phyloP scores from a whole-genome alignment of 2,329 filamentous ascomycete genomes.

The Diplocarpon rosae region DNA sequence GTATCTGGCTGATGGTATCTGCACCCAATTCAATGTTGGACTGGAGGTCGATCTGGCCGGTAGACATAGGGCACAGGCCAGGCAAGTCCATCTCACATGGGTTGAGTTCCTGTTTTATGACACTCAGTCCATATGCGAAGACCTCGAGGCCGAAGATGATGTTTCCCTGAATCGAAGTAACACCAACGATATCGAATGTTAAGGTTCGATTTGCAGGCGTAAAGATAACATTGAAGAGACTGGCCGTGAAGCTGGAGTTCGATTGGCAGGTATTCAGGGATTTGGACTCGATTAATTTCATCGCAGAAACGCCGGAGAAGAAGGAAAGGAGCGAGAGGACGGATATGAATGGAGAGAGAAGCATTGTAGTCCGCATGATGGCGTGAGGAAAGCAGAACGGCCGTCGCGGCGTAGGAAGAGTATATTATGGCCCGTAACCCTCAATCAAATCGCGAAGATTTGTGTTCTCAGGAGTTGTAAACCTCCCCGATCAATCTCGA shows the following conservation, averaged over 20 bases:
- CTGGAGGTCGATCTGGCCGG: conserved; percentile 67
- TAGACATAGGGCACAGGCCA: conserved; percentile 84
- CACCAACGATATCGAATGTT: conserved; percentile 64
- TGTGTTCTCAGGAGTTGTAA: background rate
- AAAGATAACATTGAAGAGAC: conserved; percentile 76
- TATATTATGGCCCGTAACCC: conserved; percentile 13
- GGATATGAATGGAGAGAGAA: conserved; percentile 21
- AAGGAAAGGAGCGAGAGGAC: conserved; percentile 23
- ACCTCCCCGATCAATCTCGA: conserved; percentile 2
- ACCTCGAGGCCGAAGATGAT: conserved; percentile 68
- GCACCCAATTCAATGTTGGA: conserved; percentile 54
- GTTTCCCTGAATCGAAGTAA: conserved; percentile 73
- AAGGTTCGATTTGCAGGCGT: conserved; percentile 65
- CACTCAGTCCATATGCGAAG: conserved; percentile 71
- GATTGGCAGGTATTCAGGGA: conserved; percentile 78
- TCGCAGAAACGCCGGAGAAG: conserved; percentile 18
- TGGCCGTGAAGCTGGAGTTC: conserved; percentile 77
- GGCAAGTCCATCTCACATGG: conserved; percentile 61
- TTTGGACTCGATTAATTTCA: conserved; percentile 51
- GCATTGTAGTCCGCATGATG: conserved; percentile 23
- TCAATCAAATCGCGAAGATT: conserved; percentile 12
- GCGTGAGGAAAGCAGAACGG: conserved; percentile 16
- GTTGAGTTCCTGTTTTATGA: conserved; percentile 56
- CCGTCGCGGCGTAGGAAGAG: conserved; percentile 14
- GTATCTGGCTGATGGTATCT: conserved; percentile 53